Evolutionary conservation across 2,329 filamentous ascomycete species (phyloP).

Genomic region (Sporothrix globosa): DNA sequence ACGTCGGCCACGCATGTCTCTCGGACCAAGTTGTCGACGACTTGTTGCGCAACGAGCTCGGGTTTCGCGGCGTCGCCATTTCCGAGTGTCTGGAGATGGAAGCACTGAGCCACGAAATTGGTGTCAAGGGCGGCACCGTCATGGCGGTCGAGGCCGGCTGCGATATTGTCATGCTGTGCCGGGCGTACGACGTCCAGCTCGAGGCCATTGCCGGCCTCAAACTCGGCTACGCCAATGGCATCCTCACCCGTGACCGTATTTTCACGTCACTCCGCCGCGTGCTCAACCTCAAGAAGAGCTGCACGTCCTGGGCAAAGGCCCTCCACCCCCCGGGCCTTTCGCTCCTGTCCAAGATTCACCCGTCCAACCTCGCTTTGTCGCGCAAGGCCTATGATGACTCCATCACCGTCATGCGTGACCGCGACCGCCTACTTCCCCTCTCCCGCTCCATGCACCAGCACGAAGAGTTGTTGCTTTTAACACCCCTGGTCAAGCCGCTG

Average conservation of each 20-base stretch:
- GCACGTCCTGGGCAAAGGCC: constrained; percentile 88
- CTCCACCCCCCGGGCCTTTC: constrained; percentile 81
- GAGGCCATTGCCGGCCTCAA: constrained; percentile 91
- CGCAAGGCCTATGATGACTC: constrained; percentile 87
- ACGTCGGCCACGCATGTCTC: constrained; percentile 92
- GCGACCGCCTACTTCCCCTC: constrained; percentile 80
- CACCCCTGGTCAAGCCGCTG: constrained; percentile 87
- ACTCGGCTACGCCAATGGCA: constrained; percentile 85
- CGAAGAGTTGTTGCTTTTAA: constrained; percentile 87
- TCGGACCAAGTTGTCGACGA: constrained; percentile 93
- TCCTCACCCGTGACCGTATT: constrained; percentile 79
- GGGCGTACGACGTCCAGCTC: constrained; percentile 83
- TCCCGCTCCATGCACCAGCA: constrained; percentile 78
- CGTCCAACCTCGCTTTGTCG: constrained; percentile 78
- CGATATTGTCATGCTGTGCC: constrained; percentile 85
- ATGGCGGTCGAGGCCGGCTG: constrained; percentile 98
- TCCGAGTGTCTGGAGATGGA: constrained; percentile 98
- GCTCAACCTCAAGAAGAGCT: constrained; percentile 77
- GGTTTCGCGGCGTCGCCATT: constrained; percentile 89
- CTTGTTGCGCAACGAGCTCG: constrained; percentile 81
- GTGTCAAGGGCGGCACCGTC: constrained; percentile 93
- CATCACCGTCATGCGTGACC: constrained; percentile 90
- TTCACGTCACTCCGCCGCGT: constrained; percentile 79
- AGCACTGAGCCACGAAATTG: constrained; percentile 89
- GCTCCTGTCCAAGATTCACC: constrained; percentile 78